phyloP scores from a whole-genome alignment of 306 rosid genomes.

The Ammopiptanthus mongolicus region DNA sequence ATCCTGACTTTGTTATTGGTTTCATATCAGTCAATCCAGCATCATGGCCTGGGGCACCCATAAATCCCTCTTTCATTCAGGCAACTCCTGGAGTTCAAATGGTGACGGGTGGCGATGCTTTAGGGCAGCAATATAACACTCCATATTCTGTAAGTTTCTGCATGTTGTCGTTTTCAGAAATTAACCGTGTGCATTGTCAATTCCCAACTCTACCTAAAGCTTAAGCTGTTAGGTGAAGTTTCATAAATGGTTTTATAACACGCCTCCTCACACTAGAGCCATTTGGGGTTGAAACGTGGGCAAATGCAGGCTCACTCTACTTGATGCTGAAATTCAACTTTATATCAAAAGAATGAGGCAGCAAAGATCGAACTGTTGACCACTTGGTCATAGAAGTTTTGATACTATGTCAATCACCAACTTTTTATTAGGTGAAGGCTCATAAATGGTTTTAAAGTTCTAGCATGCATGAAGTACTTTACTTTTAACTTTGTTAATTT shows the following conservation, averaged over 20 bases:
- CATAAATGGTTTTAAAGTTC: background rate
- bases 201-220: background rate
- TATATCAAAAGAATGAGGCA: background rate
- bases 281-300: background rate
- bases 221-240: background rate
- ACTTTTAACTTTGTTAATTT: background rate
- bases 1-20: slow-evolving; percentile 89
- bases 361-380: background rate
- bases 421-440: background rate
- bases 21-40: slow-evolving; percentile 91
- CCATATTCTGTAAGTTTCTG: slow-evolving; percentile 68
- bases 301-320: no score
- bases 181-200: background rate
- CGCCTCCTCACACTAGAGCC: background rate
- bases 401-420: background rate
- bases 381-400: background rate
- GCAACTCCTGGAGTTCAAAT: slow-evolving; percentile 87
- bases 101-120: slow-evolving; percentile 73
- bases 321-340: no score
- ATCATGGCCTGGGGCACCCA: slow-evolving; percentile 74
- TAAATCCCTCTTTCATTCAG: slow-evolving; percentile 73
- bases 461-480: background rate
- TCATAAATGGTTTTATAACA: background rate
- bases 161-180: background rate
- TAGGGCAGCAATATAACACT: slow-evolving; percentile 92